Evolutionary conservation across 371 early-diverging fungal species (phyloP), one percentile per base, ranked within the genome.

Genomic region (Rhizopus delemar): DNA sequence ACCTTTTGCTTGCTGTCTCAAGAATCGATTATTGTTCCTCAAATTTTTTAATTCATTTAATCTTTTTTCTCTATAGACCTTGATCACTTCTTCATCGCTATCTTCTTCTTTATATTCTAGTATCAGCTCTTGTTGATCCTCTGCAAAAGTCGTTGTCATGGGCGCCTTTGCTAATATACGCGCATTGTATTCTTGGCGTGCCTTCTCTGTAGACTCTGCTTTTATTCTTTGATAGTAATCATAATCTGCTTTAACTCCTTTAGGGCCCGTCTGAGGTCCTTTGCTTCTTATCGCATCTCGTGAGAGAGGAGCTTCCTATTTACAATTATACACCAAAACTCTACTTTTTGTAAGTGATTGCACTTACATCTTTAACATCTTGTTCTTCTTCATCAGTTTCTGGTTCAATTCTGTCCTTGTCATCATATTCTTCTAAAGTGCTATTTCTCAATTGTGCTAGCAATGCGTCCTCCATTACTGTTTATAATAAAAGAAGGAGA

Each of bases 181-280:
- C 4, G 73, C 71, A 65, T 81, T 79, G 51, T 77, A 65, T 29
- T 75, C 69, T 31, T 62, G 46, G 12, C 66, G 65, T 41, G 62
- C 51, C 35, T 62, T 57, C 8, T 56, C 59, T 41, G 65, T 68
- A 15, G 63, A 54, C 46, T 70, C 49, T 35, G 59, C 36, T 65
- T 72, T 65, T 5, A 29, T 48, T 12, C 28, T 22, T 51, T 75
- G 66, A 49, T 78, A 68, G 60, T 68, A 71, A 7, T 62, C 71
- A 51, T 81, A 73, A 65, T 85, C 85, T 8, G 83, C 81, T 43
- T 76, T 53, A 11, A 85, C 85, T 46, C 85, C 85, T 63, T 85
- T 85, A 13, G 83, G 83, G 0, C 85, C 85, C 11, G 85, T 85
- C 51, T 81, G 78, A 11, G 71, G 73, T n/a, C 80, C 81, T 11